These are phyloP conservation scores for Leptodermis oblonga DNA, from an alignment of 257 asterid species.

Conservation along the genomic window DNA sequence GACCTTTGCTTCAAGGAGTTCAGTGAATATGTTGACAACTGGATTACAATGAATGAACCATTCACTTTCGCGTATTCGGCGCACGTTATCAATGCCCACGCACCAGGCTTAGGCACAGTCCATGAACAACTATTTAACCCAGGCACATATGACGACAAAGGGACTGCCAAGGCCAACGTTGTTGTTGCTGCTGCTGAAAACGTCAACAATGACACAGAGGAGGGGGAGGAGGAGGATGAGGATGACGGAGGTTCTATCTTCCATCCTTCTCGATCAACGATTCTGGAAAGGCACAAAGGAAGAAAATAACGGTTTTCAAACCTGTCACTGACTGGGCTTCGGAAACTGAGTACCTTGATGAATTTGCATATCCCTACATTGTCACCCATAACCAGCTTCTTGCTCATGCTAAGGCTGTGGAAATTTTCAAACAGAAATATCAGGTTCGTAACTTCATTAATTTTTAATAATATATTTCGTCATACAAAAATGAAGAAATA, in stretches of 20 bases:
- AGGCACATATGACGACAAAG: neutral
- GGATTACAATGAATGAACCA: slow-evolving; percentile 2
- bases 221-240: neutral
- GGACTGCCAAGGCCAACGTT: neutral
- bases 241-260: neutral
- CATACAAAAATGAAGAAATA: no score
- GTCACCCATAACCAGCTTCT: slow-evolving; percentile 2
- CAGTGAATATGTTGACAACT: neutral
- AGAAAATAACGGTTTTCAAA: neutral
- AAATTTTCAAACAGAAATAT: neutral
- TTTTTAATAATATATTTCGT: neutral
- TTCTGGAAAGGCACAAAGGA: neutral
- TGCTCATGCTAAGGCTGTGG: slow-evolving; percentile 1
- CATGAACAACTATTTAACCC: neutral
- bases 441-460: neutral
- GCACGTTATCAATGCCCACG: neutral
- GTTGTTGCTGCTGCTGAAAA: no score
- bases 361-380: neutral
- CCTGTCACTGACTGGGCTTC: neutral
- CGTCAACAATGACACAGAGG: neutral
- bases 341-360: neutral
- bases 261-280: neutral
- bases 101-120: neutral
- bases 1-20: slow-evolving; percentile 2
- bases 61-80: slow-evolving; percentile 6